These are phyloP conservation scores for Colletotrichum australisinense DNA, from an alignment of 2,329 filamentous ascomycete species.

Conservation along the genomic window DNA sequence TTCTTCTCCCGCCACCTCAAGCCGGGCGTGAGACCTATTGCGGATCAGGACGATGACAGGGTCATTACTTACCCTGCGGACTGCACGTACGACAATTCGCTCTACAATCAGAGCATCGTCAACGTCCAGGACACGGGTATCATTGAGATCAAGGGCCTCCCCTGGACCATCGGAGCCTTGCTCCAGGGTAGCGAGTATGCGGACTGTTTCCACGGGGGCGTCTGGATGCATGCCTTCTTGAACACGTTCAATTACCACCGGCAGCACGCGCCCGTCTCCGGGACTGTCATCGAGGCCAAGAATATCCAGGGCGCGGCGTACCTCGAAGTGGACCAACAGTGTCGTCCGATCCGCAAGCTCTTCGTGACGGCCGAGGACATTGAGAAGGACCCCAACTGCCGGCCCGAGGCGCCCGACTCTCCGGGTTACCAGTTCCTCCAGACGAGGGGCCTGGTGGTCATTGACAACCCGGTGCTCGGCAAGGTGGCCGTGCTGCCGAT, in stretches of 20 bases:
- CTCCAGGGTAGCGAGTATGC: slow-evolving; percentile 46
- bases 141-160: slow-evolving; percentile 50
- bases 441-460: slow-evolving; percentile 51
- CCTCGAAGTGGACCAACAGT: slow-evolving; percentile 46
- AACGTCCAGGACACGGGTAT: slow-evolving; percentile 39
- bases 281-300: slow-evolving; percentile 49
- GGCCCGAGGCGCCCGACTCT: slow-evolving; percentile 46
- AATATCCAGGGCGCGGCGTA: slow-evolving; percentile 51
- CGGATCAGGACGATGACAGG: slow-evolving; percentile 39
- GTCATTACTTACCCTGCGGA: slow-evolving; percentile 51
- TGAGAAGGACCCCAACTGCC: slow-evolving; percentile 1
- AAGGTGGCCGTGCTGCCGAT: slow-evolving; percentile 55
- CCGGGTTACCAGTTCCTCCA: slow-evolving; percentile 55
- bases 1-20: slow-evolving; percentile 53
- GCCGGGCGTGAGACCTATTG: slow-evolving; percentile 46
- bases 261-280: slow-evolving; percentile 52
- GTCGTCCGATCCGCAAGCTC: slow-evolving; percentile 35
- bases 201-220: slow-evolving; percentile 49
- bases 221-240: slow-evolving; percentile 54
- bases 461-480: slow-evolving; percentile 48
- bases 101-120: slow-evolving; percentile 40
- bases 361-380: background rate
- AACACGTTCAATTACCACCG: slow-evolving; percentile 54
- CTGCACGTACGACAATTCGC: slow-evolving; percentile 46
- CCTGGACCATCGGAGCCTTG: slow-evolving; percentile 50